phyloP scores from a whole-genome alignment of 441 rosid genomes.

The Arabidopsis hybrid region DNA sequence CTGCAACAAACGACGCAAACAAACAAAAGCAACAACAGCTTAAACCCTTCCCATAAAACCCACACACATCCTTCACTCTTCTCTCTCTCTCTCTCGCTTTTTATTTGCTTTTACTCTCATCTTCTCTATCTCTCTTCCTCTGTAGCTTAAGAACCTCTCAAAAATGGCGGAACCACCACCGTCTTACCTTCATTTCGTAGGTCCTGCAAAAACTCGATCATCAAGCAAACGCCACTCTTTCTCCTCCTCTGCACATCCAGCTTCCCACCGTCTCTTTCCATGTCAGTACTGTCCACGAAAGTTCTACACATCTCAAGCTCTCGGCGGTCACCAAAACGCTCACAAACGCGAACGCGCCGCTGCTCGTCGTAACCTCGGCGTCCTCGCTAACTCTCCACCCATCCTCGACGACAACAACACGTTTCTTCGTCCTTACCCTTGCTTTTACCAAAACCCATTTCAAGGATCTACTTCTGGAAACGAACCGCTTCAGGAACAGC shows the following conservation, averaged over 20 bases:
- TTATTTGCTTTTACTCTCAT: not conserved
- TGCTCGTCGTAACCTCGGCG: conserved; percentile 58
- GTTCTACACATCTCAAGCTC: conserved; percentile 94
- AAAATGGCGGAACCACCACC: conserved; percentile 71
- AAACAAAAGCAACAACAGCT: conserved; percentile 31
- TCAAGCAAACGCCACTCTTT: conserved; percentile 46
- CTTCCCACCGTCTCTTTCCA: conserved; percentile 59
- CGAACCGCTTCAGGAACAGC: conserved; percentile 35
- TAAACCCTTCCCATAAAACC: too few relatives aligned
- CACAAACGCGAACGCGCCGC: conserved; percentile 97
- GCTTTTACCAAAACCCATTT: conserved; percentile 23
- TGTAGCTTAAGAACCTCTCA: not conserved
- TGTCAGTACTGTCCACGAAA: conserved; percentile 90
- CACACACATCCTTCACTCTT: not conserved
- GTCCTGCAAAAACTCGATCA: conserved; percentile 45
- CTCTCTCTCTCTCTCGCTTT: conserved; percentile 2
- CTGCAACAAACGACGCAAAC: conserved; percentile 48
- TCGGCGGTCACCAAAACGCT: conserved; percentile 97
- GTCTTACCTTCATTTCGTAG: conserved; percentile 35
- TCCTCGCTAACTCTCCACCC: conserved; percentile 31
- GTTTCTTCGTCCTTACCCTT: conserved; percentile 32
- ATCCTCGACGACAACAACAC: conserved; percentile 19
- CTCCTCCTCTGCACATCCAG: conserved; percentile 41
- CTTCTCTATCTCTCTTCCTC: not conserved
- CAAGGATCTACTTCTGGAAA: conserved; percentile 27